Conservation (phyloP, 345 rosid genomes). For the Mallotus nudiflorus region DNA sequence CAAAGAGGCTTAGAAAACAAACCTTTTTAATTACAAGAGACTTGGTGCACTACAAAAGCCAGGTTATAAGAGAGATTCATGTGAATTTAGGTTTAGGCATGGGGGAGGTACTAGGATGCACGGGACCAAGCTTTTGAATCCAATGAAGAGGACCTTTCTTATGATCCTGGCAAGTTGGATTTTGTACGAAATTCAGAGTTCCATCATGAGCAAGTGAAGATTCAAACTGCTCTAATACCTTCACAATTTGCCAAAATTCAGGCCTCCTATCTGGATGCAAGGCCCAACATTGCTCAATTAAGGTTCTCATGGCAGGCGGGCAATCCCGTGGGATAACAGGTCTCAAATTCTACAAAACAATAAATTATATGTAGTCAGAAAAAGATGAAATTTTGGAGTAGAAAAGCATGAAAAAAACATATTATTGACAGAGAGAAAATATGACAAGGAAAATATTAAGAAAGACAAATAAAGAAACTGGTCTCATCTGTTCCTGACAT, state of each 20-base stretch:
- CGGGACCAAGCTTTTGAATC: slow-evolving; percentile 86
- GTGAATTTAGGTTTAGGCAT: slow-evolving; percentile 65
- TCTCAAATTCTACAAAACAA: slow-evolving; percentile 63
- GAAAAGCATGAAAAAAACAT: not conserved
- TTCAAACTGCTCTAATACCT: slow-evolving; percentile 77
- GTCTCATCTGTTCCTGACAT: no score
- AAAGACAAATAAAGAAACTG: no score
- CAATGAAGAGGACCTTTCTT: slow-evolving; percentile 77
- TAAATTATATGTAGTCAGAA: not conserved
- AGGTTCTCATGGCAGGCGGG: slow-evolving; percentile 72
- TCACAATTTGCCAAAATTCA: slow-evolving; percentile 90
- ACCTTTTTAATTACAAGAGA: slow-evolving; percentile 47
- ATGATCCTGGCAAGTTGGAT: slow-evolving; percentile 58
- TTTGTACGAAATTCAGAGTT: slow-evolving; percentile 49
- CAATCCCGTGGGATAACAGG: slow-evolving; percentile 73
- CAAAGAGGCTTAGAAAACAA: slow-evolving; percentile 25
- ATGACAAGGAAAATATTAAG: not conserved
- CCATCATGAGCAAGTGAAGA: slow-evolving; percentile 69
- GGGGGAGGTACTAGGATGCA: slow-evolving; percentile 38
- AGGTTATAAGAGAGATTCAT: slow-evolving; percentile 36
- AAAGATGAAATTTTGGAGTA: not conserved
- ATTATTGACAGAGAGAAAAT: not conserved
- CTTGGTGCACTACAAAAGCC: slow-evolving; percentile 41
- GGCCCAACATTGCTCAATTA: slow-evolving; percentile 95
- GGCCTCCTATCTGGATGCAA: slow-evolving; percentile 87